These are phyloP conservation scores for Tetrapisispora fleetii DNA, from an alignment of 805 yeast genomes.

Conservation along the genomic window DNA sequence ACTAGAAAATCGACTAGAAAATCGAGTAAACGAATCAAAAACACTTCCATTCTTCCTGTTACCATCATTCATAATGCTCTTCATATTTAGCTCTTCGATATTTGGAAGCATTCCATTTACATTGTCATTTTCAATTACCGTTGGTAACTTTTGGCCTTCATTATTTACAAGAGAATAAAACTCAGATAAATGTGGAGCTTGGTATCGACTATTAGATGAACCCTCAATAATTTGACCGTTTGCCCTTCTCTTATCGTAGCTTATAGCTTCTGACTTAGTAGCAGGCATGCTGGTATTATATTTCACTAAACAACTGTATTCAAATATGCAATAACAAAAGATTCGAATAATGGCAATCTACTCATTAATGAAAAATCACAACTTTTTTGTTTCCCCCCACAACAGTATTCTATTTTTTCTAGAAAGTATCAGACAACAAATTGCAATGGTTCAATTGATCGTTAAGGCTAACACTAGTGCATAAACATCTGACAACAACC, in stretches of 20 bases:
- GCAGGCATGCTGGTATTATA: not conserved
- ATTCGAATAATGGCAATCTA: too few species aligned
- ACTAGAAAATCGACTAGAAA: conserved; percentile 2
- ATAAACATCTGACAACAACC: too few species aligned
- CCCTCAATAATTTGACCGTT: not conserved
- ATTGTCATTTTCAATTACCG: not conserved
- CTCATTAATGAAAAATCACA: too few species aligned
- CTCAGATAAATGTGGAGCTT: conserved; percentile 47
- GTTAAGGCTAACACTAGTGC: too few species aligned
- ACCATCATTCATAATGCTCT: not conserved
- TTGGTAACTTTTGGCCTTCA: conserved; percentile 4
- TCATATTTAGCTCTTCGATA: not conserved
- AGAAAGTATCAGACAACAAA: too few species aligned
- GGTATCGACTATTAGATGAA: conserved; percentile 1
- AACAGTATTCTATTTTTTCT: too few species aligned
- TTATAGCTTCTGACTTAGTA: not conserved
- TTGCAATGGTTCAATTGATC: too few species aligned
- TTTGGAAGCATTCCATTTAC: not conserved
- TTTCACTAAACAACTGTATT: not conserved
- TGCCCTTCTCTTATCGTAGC: not conserved
- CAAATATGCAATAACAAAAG: not conserved
- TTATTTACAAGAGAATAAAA: conserved; percentile 44
- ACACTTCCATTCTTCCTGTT: not conserved
- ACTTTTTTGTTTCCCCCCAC: too few species aligned
- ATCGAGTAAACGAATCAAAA: conserved; percentile 2